Evolutionary conservation across 2,329 filamentous ascomycete species (phyloP).

Genomic region (Sporothrix globosa): DNA sequence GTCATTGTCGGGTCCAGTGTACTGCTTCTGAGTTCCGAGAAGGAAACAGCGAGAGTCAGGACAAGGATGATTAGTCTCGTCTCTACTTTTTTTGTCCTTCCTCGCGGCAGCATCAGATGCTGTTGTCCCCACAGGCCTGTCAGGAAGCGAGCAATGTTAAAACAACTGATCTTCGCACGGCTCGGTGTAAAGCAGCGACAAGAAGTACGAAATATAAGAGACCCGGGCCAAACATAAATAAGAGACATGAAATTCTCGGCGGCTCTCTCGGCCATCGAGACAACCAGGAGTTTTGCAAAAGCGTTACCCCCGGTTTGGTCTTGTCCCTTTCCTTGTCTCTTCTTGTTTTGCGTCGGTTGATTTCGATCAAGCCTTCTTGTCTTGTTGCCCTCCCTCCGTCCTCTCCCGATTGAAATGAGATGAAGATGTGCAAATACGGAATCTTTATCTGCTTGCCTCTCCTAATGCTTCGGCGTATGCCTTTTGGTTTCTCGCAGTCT

Average conservation of each 20-base stretch:
- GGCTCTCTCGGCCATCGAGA: neutral
- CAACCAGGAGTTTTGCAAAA: neutral
- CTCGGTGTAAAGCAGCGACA: neutral
- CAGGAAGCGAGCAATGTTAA: neutral
- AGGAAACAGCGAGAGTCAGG: neutral
- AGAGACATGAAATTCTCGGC: neutral
- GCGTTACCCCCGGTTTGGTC: neutral
- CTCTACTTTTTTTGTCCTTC: neutral
- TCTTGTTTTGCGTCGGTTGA: neutral
- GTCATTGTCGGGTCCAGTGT: too few relatives aligned
- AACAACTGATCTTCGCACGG: constrained; percentile 9
- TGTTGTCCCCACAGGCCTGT: neutral
- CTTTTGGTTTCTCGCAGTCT: neutral
- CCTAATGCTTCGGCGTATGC: neutral
- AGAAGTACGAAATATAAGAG: neutral
- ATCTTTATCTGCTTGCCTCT: neutral
- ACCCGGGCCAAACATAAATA: neutral
- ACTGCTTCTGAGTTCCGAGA: neutral
- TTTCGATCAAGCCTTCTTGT: neutral
- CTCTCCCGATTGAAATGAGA: neutral
- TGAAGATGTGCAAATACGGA: neutral
- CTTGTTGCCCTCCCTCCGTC: neutral
- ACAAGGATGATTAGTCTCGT: neutral
- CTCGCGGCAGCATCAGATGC: neutral
- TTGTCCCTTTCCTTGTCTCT: neutral